A percentile compares a stretch with the other conserved stretches of the same genome.
Conservation (phyloP, 1,284 basidiomycete genomes). For the Puccinia horiana region DNA sequence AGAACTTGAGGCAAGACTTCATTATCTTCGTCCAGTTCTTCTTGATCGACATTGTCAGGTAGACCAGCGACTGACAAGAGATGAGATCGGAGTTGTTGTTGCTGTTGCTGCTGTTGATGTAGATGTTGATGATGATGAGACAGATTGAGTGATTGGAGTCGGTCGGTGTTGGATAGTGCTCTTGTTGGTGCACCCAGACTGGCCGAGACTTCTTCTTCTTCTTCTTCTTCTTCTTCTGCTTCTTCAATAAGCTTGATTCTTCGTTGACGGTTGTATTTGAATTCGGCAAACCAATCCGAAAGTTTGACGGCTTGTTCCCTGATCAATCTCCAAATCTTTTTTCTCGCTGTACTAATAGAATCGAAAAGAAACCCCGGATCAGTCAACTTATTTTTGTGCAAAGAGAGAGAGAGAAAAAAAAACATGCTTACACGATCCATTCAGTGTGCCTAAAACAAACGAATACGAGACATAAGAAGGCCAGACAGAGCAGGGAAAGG, state of each 20-base stretch:
- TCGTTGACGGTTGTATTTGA: not conserved
- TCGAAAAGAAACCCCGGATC: not conserved
- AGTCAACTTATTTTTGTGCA: not conserved
- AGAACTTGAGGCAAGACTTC: slow-evolving; percentile 18
- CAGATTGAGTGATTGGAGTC: not conserved
- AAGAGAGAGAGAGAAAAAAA: not conserved
- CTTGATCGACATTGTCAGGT: not conserved
- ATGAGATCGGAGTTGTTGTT: not conserved
- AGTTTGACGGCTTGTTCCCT: not conserved
- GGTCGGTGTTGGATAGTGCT: not conserved
- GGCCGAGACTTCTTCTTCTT: not conserved
- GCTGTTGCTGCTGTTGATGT: not conserved
- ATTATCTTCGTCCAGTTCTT: slow-evolving; percentile 10
- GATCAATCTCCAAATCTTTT: not conserved
- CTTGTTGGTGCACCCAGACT: not conserved
- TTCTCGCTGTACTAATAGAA: not conserved
- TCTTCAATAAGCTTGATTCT: slow-evolving; percentile 9
- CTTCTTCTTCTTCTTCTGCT: not conserved
- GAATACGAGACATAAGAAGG: slow-evolving; percentile 24
- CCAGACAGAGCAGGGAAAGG: slow-evolving; percentile 20
- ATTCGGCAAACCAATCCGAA: not conserved
- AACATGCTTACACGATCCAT: slow-evolving; percentile 26
- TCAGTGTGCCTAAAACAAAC: slow-evolving; percentile 26
- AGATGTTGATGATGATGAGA: not conserved
- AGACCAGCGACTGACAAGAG: not conserved